Conservation (phyloP, 1,139 yeast genomes). For the Sugiyamaella castrensis region DNA sequence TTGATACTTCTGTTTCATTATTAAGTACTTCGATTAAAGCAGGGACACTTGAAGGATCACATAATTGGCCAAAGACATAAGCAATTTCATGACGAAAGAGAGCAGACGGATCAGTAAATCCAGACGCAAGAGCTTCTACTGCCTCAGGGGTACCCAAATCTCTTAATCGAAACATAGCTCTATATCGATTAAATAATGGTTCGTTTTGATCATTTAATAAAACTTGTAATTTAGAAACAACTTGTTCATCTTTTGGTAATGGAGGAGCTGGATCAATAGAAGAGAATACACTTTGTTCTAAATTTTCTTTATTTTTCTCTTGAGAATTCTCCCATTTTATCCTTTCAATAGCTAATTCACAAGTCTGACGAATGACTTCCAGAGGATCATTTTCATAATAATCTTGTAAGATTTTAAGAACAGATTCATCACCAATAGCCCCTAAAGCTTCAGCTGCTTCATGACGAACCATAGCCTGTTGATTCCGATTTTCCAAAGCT, state of each 20-base stretch:
- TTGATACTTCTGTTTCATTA: conserved; percentile 80
- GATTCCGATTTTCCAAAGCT: conserved; percentile 58
- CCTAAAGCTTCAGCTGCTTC: conserved; percentile 99
- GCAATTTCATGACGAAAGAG: conserved; percentile 97
- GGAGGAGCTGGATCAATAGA: conserved; percentile 99
- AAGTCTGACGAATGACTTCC: conserved; percentile 90
- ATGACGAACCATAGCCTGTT: conserved; percentile 95
- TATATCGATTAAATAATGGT: conserved; percentile 88
- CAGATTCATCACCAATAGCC: conserved; percentile 80
- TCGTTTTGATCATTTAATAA: conserved; percentile 72
- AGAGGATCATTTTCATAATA: conserved; percentile 72
- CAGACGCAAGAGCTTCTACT: conserved; percentile 84
- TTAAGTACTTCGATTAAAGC: conserved; percentile 76
- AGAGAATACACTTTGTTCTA: conserved; percentile 74
- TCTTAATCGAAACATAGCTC: conserved; percentile 97
- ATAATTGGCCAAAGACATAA: conserved; percentile 94
- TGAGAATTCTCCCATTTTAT: conserved; percentile 88
- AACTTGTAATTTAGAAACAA: conserved; percentile 60
- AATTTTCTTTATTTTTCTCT: conserved; percentile 55
- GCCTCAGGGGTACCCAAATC: conserved; percentile 94
- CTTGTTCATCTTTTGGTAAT: conserved; percentile 55
- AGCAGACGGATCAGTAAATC: conserved; percentile 87
- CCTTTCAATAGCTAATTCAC: conserved; percentile 94
- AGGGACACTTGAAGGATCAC: conserved; percentile 92
- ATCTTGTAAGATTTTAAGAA: conserved; percentile 63